Percentiles rank a stretch among this genome's conserved stretches.
Evolutionary conservation across 345 rosid species (phyloP).

Genomic region (Pistacia vera): DNA sequence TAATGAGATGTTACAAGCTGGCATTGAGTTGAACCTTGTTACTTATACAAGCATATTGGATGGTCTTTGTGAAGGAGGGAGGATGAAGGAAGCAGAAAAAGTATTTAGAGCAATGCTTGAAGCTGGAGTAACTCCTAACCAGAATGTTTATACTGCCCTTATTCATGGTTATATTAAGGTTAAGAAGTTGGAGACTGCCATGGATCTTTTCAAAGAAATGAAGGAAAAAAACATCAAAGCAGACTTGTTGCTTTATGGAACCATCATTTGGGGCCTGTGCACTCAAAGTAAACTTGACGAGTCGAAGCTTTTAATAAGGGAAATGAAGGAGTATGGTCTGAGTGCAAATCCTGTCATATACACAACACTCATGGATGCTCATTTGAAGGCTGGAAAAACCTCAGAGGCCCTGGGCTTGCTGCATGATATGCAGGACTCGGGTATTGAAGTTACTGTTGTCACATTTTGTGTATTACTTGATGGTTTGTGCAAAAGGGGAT

Average conservation of each 20-base stretch:
- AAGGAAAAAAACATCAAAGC: constrained; percentile 49
- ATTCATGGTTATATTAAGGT: constrained; percentile 61
- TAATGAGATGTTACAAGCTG: constrained; percentile 56
- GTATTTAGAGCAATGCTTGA: constrained; percentile 43
- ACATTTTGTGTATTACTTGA: constrained; percentile 71
- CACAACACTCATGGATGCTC: constrained; percentile 64
- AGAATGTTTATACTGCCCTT: constrained; percentile 52
- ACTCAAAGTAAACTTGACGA: constrained; percentile 50
- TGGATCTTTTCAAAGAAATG: constrained; percentile 52
- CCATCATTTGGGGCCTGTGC: constrained; percentile 65
- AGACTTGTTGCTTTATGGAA: constrained; percentile 61
- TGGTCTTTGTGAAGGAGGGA: constrained; percentile 62
- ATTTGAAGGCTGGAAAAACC: constrained; percentile 56
- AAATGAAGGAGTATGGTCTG: constrained; percentile 55
- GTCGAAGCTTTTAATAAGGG: constrained; percentile 42
- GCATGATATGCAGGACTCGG: constrained; percentile 43
- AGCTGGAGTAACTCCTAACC: constrained; percentile 55
- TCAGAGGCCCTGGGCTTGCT: constrained; percentile 50
- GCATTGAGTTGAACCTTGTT: constrained; percentile 51
- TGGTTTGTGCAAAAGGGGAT: constrained; percentile 69
- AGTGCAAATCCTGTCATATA: constrained; percentile 50
- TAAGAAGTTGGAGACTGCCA: constrained; percentile 50
- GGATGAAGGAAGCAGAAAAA: constrained; percentile 58
- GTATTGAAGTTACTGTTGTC: constrained; percentile 46
- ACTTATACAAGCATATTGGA: constrained; percentile 59